Evolutionary conservation across 2,329 filamentous ascomycete genomes (phyloP).

Genomic region (Raffaelea ambrosiae): DNA sequence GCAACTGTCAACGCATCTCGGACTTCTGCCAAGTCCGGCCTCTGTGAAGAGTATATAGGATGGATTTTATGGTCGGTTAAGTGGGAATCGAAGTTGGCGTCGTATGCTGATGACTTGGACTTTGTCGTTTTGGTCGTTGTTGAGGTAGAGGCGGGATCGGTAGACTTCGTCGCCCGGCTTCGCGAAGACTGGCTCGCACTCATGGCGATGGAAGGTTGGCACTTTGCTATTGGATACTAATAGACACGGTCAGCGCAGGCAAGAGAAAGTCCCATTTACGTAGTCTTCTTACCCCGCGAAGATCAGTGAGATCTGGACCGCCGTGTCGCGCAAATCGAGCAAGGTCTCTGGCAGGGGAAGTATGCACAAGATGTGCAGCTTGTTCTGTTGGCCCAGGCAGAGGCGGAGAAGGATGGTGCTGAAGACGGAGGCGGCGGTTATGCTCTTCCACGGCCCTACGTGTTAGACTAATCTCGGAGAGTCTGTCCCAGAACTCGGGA

Average conservation of each 20-base stretch:
- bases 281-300: conserved; percentile 15
- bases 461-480: conserved; percentile 7
- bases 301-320: conserved; percentile 16
- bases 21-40: conserved; percentile 23
- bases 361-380: background rate
- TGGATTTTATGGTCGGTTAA: conserved; percentile 26
- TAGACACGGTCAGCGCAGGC: conserved; percentile 3
- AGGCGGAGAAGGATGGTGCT: background rate
- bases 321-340: conserved; percentile 17
- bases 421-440: conserved; percentile 6
- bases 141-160: conserved; percentile 12
- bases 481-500: conserved; percentile 10
- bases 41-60: conserved; percentile 16
- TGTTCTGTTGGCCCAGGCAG: background rate
- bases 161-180: conserved; percentile 9
- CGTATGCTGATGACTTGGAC: conserved; percentile 20
- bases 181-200: conserved; percentile 8
- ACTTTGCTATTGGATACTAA: background rate
- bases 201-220: conserved; percentile 4
- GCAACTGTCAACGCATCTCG: conserved; percentile 16
- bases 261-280: background rate
- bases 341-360: conserved; percentile 5
- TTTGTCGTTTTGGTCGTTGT: conserved; percentile 10
- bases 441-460: conserved; percentile 10
- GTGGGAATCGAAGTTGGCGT: conserved; percentile 26